Evolutionary conservation across 192 early-diverging fungal species (phyloP).

Genomic region (Kappamyces sp.): DNA sequence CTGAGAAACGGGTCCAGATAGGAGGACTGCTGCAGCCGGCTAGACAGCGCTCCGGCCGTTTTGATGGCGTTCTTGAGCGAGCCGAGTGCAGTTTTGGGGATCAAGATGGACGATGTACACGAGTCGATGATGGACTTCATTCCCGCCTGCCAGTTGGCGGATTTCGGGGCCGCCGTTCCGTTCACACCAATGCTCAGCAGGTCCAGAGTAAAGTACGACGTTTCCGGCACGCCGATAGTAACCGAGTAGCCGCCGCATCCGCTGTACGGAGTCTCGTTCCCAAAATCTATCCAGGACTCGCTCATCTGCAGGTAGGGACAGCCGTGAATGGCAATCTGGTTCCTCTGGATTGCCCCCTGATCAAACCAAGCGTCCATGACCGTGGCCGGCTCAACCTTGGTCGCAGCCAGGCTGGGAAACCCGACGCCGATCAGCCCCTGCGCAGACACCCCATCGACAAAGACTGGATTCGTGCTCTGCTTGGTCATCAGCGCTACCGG

Average conservation of each 20-base stretch:
- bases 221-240: slow-evolving; percentile 3
- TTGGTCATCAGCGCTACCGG: slow-evolving; percentile 8
- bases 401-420: slow-evolving; percentile 1
- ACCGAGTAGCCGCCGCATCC: not conserved
- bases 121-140: slow-evolving; percentile 11
- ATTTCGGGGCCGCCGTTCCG: no score
- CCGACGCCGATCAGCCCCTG: slow-evolving; percentile 12
- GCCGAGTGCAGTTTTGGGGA: not conserved
- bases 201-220: no score
- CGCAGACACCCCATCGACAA: not conserved
- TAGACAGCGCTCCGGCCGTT: slow-evolving; percentile 5
- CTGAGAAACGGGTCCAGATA: slow-evolving; percentile 2
- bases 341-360: not conserved
- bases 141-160: no score
- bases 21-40: not conserved
- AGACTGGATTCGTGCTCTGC: slow-evolving; percentile 3
- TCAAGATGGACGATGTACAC: slow-evolving; percentile 1
- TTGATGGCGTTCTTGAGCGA: not conserved
- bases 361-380: no score
- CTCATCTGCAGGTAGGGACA: no score
- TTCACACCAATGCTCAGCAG: no score
- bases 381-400: not conserved
- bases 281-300: no score
- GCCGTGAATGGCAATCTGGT: no score
- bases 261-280: no score